Percentiles rank a stretch among this genome's conserved stretches.
These are phyloP conservation scores for Penicillium egyptiacum DNA, from an alignment of 495 filamentous ascomycete genomes.

Conservation along the genomic window DNA sequence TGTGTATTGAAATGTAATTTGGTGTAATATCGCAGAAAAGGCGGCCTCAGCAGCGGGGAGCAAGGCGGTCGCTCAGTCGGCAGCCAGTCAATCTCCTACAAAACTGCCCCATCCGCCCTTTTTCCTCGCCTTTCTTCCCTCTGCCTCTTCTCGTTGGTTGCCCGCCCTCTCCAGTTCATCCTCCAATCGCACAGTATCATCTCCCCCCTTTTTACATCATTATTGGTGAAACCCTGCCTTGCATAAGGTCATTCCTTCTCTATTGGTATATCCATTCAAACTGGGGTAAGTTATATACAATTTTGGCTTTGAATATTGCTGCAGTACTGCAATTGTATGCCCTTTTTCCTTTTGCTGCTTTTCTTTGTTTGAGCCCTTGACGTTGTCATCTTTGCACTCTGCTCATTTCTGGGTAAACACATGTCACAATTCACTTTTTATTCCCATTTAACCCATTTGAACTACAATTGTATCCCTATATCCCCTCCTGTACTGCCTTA, in stretches of 20 bases:
- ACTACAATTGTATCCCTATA: conserved; percentile 1
- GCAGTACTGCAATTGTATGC: not conserved
- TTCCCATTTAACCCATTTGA: no score
- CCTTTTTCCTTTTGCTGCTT: not conserved
- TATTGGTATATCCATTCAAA: conserved; percentile 1
- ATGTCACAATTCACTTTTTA: not conserved
- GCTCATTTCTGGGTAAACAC: conserved; percentile 16
- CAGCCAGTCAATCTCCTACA: conserved; percentile 33
- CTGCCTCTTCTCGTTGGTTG: conserved; percentile 52
- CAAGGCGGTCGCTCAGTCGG: conserved; percentile 5
- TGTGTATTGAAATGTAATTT: not conserved
- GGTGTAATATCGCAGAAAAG: conserved; percentile 8
- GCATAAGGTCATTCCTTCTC: conserved; percentile 8
- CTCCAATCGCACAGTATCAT: conserved; percentile 33
- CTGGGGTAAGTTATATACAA: conserved; percentile 4
- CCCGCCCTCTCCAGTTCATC: conserved; percentile 34
- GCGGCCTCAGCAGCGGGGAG: conserved; percentile 6
- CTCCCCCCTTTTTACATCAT: conserved; percentile 20
- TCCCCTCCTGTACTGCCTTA: not conserved
- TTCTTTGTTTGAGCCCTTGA: not conserved
- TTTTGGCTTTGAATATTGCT: not conserved
- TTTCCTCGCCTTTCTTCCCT: conserved; percentile 42
- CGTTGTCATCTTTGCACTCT: not conserved
- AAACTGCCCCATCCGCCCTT: conserved; percentile 51
- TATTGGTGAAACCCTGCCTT: conserved; percentile 14